Conservation (phyloP, 257 asterid genomes). For the Solanum medicagineum region DNA sequence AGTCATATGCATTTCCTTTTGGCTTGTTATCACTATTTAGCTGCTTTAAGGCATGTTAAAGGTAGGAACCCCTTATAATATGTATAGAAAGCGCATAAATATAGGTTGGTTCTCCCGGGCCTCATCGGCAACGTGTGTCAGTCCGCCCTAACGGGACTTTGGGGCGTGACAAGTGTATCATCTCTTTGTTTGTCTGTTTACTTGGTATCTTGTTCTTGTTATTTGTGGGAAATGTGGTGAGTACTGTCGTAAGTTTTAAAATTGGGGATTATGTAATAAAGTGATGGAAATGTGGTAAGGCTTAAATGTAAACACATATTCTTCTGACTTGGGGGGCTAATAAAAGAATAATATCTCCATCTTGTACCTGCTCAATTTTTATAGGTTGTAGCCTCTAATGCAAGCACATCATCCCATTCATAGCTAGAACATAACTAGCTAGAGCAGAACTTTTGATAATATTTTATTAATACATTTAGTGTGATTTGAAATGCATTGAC, state of each 20-base stretch:
- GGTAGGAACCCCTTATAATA: too few relatives aligned
- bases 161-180: too few relatives aligned
- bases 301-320: background rate
- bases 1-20: too few relatives aligned
- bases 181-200: slow-evolving; percentile 3
- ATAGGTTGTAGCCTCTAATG: background rate
- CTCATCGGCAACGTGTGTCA: too few relatives aligned
- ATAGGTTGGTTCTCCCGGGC: too few relatives aligned
- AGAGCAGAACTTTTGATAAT: background rate
- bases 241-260: background rate
- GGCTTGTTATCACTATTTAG: too few relatives aligned
- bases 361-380: background rate
- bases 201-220: slow-evolving; percentile 5
- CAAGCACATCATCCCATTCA: background rate
- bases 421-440: background rate
- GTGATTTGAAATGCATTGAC: background rate
- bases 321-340: background rate
- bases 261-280: background rate
- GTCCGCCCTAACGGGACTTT: too few relatives aligned
- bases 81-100: too few relatives aligned
- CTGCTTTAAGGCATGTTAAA: too few relatives aligned
- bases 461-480: background rate
- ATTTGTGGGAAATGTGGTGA: background rate
- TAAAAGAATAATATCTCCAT: background rate
- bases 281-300: slow-evolving; percentile 14